A percentile compares a stretch with the other conserved stretches of the same genome.
Evolutionary conservation across 1,139 yeast species (phyloP).

Genomic region (Kodamaea fungicola): DNA sequence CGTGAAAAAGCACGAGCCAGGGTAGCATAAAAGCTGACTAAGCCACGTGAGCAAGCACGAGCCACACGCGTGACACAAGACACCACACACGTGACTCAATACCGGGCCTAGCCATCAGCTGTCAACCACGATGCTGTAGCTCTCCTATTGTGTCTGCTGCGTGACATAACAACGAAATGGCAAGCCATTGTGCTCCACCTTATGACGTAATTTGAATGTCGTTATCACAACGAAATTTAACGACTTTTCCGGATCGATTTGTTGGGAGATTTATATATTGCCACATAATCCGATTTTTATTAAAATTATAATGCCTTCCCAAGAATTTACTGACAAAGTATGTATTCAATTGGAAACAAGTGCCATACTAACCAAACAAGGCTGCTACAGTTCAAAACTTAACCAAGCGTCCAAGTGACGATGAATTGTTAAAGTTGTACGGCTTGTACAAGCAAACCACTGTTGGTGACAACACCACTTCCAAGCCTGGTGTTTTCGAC

Average conservation of each 20-base stretch:
- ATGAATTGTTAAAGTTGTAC: conserved; percentile 78
- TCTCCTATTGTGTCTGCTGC: too few relatives aligned
- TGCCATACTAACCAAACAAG: conserved; percentile 30
- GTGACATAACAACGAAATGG: too few relatives aligned
- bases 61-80: too few relatives aligned
- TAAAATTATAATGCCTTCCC: conserved; percentile 14
- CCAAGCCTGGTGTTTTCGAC: conserved; percentile 84
- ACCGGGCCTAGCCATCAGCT: too few relatives aligned
- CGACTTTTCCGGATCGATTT: neutral
- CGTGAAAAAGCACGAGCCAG: too few relatives aligned
- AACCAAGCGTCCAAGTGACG: conserved; percentile 77
- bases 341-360: conserved; percentile 4
- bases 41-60: too few relatives aligned
- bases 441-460: conserved; percentile 97
- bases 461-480: conserved; percentile 85
- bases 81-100: too few relatives aligned
- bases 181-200: too few relatives aligned
- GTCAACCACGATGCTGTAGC: too few relatives aligned
- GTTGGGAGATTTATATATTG: neutral
- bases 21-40: too few relatives aligned
- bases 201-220: neutral
- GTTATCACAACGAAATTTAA: neutral
- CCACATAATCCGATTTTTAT: neutral
- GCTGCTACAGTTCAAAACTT: conserved; percentile 78
- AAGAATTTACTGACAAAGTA: conserved; percentile 17